Conservation (phyloP, 108 stramenopile species). For the Pseudonitzschia delicatissima region DNA sequence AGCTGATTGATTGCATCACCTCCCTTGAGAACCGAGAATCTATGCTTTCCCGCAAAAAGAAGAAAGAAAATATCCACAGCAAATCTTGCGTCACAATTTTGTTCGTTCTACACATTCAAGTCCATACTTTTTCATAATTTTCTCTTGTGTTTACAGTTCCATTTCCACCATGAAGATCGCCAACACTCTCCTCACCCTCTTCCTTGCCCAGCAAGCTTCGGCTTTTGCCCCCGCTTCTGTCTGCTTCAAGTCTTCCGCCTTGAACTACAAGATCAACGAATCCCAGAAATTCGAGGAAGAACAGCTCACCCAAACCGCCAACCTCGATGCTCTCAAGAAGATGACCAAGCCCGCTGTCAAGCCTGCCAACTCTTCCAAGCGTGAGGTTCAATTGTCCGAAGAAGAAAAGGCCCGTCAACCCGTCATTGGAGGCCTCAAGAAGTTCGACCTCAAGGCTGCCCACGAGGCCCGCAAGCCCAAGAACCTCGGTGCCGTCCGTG, state of each 20-base stretch:
- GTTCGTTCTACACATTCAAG: too few species aligned
- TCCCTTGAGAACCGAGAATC: too few species aligned
- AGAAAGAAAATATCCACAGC: too few species aligned
- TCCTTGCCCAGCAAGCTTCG: conserved; percentile 11
- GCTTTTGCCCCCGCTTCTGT: conserved; percentile 2
- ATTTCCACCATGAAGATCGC: conserved; percentile 15
- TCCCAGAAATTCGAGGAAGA: conserved; percentile 1
- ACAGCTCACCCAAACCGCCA: background rate
- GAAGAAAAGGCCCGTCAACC: background rate
- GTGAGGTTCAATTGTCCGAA: too few species aligned
- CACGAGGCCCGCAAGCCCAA: background rate
- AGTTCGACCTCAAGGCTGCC: conserved; percentile 4
- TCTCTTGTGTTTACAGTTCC: too few species aligned
- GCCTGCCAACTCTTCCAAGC: background rate
- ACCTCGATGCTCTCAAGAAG: background rate
- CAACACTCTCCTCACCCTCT: conserved; percentile 3
- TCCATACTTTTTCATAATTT: too few species aligned
- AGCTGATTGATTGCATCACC: too few species aligned
- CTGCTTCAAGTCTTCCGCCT: background rate
- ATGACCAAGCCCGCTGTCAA: background rate
- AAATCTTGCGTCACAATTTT: too few species aligned
- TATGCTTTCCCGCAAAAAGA: too few species aligned
- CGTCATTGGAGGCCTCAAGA: background rate
- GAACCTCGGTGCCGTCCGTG: conserved; percentile 8
- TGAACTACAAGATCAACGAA: conserved; percentile 9